Evolutionary conservation across 257 asterid genomes (phyloP), one percentile per base, ranked within the genome.

Genomic region (Apocynum venetum): DNA sequence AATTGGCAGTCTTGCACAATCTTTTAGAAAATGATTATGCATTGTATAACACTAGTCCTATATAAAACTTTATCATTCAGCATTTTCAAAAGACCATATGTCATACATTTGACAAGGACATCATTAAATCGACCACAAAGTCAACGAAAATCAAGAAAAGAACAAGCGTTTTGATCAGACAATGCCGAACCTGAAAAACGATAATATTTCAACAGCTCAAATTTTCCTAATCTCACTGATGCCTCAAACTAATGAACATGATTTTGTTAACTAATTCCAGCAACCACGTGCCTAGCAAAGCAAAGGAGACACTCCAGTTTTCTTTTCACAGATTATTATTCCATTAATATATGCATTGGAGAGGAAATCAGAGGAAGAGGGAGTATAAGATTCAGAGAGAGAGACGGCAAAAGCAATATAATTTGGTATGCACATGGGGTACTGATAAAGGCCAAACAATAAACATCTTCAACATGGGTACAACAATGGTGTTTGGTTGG

Each of bases 351-450:
- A 60, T 60, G 8, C 38, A 59, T n/a, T 1, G 13, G 72, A 66
- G 35, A 43, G 15, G 0, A 46, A n/a, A 9, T 14, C 40, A 69
- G 31, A 44, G 73, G 46, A 8, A 47, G 56, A 70, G 53, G 8
- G 46, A 11, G 57, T 68, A 43, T 11, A 38, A 25, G 31, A 3
- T 10, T 4, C 52, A 67, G 20, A 35, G 51, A 72, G 63, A 72
- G 35, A 72, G 36, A 53, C 38, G 67, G 76, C 38, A 61, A 44
- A 57, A 73, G 8, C 12, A 56, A 56, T 43, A 56, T n/a, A 19
- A 40, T 40, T 43, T 44, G 53, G 68, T 9, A 19, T 52, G 76
- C 76, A 56, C 77, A 73, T 73, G 77, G 68, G n/a, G 4, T 40
- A 46, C 77, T 40, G 49, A 55, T 6, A 40, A 57, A 73, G 5